Evolutionary conservation across 768 basidiomycete species (phyloP).

Genomic region (Leccinum barrowsii): DNA sequence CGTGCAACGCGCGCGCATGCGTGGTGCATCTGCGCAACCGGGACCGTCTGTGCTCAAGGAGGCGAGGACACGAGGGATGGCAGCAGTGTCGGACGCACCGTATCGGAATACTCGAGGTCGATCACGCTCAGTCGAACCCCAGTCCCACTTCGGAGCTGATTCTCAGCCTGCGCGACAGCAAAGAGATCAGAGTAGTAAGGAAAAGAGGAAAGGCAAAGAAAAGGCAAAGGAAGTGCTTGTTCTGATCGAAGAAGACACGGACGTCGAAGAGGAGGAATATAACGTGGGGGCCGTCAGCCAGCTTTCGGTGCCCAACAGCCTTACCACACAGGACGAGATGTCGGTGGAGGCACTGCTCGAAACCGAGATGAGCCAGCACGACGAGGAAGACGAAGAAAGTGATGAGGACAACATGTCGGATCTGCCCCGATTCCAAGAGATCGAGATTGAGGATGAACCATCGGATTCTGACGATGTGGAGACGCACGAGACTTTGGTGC

Average conservation of each 20-base stretch:
- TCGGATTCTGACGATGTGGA: constrained; percentile 31
- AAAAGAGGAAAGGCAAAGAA: constrained; percentile 6
- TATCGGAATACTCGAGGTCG: constrained; percentile 21
- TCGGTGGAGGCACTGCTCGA: constrained; percentile 24
- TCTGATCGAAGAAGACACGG: constrained; percentile 8
- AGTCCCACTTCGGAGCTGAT: neutral
- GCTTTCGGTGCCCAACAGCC: neutral
- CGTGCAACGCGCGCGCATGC: constrained; percentile 3
- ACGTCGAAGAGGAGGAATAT: neutral
- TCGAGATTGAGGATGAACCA: constrained; percentile 9
- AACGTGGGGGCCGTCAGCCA: neutral
- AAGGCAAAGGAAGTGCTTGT: neutral
- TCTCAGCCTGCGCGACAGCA: neutral
- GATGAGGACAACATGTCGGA: neutral
- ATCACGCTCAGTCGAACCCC: constrained; percentile 21
- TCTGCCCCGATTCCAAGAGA: constrained; percentile 11
- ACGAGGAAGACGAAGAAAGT: neutral
- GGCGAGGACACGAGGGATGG: neutral
- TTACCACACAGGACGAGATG: constrained; percentile 14
- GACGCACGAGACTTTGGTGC: constrained; percentile 18
- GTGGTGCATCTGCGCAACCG: constrained; percentile 12
- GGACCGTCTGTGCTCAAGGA: constrained; percentile 7
- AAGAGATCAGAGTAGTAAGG: neutral
- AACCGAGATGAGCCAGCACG: neutral
- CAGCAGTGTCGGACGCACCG: constrained; percentile 1